These are phyloP conservation scores for Puccinia polysora DNA, from an alignment of 1,284 basidiomycete species.

Conservation along the genomic window DNA sequence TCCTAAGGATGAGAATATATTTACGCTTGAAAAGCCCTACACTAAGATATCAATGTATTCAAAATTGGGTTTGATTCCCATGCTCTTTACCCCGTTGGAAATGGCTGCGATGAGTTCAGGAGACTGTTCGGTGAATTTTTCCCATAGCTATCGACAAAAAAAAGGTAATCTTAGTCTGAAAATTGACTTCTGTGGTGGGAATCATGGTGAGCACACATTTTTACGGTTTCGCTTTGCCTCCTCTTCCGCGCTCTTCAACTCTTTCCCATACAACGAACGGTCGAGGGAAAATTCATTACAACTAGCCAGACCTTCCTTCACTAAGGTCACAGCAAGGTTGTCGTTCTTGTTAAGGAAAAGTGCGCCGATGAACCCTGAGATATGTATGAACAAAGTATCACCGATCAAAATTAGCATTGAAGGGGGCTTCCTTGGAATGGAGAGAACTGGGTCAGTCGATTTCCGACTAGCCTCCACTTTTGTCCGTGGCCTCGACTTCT, in stretches of 20 bases:
- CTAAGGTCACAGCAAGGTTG: slow-evolving; percentile 76
- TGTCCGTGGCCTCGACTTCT: slow-evolving; percentile 81
- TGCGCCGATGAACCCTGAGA: not conserved
- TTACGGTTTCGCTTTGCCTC: slow-evolving; percentile 48
- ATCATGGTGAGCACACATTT: slow-evolving; percentile 23
- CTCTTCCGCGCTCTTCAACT: slow-evolving; percentile 74
- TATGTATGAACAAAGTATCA: not conserved
- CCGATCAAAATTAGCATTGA: slow-evolving; percentile 56
- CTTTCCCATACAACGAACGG: slow-evolving; percentile 67
- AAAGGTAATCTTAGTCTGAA: too few relatives aligned
- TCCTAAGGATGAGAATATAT: too few relatives aligned
- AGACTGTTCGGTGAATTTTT: slow-evolving; percentile 12
- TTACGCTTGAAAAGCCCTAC: slow-evolving; percentile 56
- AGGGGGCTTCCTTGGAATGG: slow-evolving; percentile 62
- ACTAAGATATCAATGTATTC: slow-evolving; percentile 68
- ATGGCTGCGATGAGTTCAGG: slow-evolving; percentile 35
- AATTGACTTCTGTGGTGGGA: too few relatives aligned
- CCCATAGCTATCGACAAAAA: slow-evolving; percentile 9
- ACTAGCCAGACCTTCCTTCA: slow-evolving; percentile 71
- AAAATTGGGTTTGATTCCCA: slow-evolving; percentile 64
- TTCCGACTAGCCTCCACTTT: slow-evolving; percentile 85
- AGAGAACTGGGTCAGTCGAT: not conserved
- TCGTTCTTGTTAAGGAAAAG: slow-evolving; percentile 59
- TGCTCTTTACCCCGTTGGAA: slow-evolving; percentile 37
- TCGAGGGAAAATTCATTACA: slow-evolving; percentile 87